Conservation (phyloP, 1,139 yeast species). For the Kazachstania sp. region DNA sequence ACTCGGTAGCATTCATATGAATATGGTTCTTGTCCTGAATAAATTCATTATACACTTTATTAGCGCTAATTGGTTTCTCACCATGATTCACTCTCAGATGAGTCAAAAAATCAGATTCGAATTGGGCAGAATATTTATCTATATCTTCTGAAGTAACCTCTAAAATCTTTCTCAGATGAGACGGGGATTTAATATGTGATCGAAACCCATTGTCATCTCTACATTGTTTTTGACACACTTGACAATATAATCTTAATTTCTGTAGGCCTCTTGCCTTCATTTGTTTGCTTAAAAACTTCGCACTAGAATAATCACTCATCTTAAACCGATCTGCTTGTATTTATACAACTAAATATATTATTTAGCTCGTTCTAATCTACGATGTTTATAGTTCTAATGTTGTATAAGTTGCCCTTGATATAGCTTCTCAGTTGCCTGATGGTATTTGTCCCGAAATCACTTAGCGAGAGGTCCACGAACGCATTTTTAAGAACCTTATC, state of each 20-base stretch:
- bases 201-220: slow-evolving; percentile 93
- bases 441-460: no score
- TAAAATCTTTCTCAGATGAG: slow-evolving; percentile 56
- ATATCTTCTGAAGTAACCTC: slow-evolving; percentile 41
- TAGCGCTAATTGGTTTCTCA: slow-evolving; percentile 69
- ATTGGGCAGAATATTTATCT: slow-evolving; percentile 50
- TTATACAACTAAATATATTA: not conserved
- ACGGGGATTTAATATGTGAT: slow-evolving; percentile 71
- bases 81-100: slow-evolving; percentile 66
- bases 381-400: no score
- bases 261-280: slow-evolving; percentile 81
- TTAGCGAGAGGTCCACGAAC: no score
- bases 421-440: no score
- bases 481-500: no score
- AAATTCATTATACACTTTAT: slow-evolving; percentile 83
- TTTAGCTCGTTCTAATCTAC: no score
- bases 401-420: no score
- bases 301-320: slow-evolving; percentile 63
- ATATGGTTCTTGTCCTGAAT: slow-evolving; percentile 72
- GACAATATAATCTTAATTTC: slow-evolving; percentile 81
- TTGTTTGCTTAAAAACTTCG: slow-evolving; percentile 71
- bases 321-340: not conserved
- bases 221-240: slow-evolving; percentile 85
- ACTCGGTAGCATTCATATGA: slow-evolving; percentile 84
- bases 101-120: slow-evolving; percentile 57